Conservation (phyloP, 1,284 basidiomycete species). For the Macrocybe sp. region DNA sequence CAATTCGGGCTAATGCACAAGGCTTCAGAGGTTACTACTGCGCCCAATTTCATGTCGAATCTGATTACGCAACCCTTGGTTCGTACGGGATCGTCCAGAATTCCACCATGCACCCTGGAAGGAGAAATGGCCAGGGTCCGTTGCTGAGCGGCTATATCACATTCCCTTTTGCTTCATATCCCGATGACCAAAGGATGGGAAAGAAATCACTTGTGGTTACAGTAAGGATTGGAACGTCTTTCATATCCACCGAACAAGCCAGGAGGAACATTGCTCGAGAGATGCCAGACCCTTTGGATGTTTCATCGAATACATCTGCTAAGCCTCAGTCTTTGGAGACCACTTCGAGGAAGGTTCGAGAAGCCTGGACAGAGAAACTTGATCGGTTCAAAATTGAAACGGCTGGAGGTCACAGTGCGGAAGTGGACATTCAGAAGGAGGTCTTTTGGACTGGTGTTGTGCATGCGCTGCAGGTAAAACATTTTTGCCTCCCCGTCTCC, state of each 20-base stretch:
- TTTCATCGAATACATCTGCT: neutral
- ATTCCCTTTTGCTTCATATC: slow-evolving; percentile 28
- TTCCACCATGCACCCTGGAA: slow-evolving; percentile 30
- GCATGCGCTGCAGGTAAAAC: slow-evolving; percentile 55
- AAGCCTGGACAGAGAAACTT: slow-evolving; percentile 69
- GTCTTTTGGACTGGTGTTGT: slow-evolving; percentile 68
- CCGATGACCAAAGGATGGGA: slow-evolving; percentile 5
- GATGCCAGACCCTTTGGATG: slow-evolving; percentile 46
- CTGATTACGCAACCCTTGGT: slow-evolving; percentile 19
- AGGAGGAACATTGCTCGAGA: slow-evolving; percentile 56
- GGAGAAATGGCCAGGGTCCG: slow-evolving; percentile 31
- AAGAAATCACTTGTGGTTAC: slow-evolving; percentile 33
- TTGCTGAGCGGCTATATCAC: slow-evolving; percentile 56
- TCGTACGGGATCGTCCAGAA: slow-evolving; percentile 48
- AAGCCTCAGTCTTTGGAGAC: slow-evolving; percentile 43
- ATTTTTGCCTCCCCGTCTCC: neutral
- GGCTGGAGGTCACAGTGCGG: slow-evolving; percentile 19
- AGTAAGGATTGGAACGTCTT: slow-evolving; percentile 71
- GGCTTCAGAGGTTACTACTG: slow-evolving; percentile 72
- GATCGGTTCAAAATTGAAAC: slow-evolving; percentile 57
- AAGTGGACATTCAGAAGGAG: slow-evolving; percentile 41
- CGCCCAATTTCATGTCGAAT: slow-evolving; percentile 52
- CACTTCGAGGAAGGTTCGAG: slow-evolving; percentile 53
- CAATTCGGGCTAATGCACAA: slow-evolving; percentile 41
- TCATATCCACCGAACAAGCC: slow-evolving; percentile 76